These are phyloP conservation scores for Teratosphaeria pseudoeucalypti DNA, from an alignment of 2,329 filamentous ascomycete species.

Conservation along the genomic window DNA sequence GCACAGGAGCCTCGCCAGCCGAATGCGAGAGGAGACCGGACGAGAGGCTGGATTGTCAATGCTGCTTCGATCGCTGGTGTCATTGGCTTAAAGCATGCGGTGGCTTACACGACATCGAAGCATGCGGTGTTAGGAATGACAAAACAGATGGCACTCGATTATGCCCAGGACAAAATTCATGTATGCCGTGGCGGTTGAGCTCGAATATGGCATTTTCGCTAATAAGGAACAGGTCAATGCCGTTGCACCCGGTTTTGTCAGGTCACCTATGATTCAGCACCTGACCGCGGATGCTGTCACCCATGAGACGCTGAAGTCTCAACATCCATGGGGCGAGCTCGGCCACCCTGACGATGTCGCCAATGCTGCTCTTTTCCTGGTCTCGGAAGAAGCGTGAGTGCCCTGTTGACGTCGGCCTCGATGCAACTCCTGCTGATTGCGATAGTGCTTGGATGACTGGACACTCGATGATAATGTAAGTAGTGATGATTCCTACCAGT, in stretches of 20 bases:
- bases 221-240: slow-evolving; percentile 3
- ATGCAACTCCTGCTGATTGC: background rate
- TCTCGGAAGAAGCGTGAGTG: slow-evolving; percentile 18
- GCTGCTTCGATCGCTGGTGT: slow-evolving; percentile 35
- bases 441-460: slow-evolving; percentile 13
- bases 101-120: slow-evolving; percentile 10
- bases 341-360: slow-evolving; percentile 16
- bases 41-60: slow-evolving; percentile 42
- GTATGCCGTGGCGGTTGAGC: slow-evolving; percentile 3
- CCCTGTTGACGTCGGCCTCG: background rate
- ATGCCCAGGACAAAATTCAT: slow-evolving; percentile 17
- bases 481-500: background rate
- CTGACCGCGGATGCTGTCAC: slow-evolving; percentile 12
- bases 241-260: slow-evolving; percentile 10
- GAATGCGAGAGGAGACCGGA: slow-evolving; percentile 27
- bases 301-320: slow-evolving; percentile 13
- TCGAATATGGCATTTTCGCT: slow-evolving; percentile 2
- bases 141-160: slow-evolving; percentile 18
- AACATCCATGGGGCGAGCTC: slow-evolving; percentile 16
- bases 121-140: slow-evolving; percentile 21
- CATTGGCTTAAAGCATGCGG: slow-evolving; percentile 2
- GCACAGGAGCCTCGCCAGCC: slow-evolving; percentile 24
- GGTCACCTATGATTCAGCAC: slow-evolving; percentile 12
- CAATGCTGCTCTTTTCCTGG: slow-evolving; percentile 17
- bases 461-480: slow-evolving; percentile 6